phyloP scores from a whole-genome alignment of 1,284 basidiomycete species.

The Ceratobasidium sp. region DNA sequence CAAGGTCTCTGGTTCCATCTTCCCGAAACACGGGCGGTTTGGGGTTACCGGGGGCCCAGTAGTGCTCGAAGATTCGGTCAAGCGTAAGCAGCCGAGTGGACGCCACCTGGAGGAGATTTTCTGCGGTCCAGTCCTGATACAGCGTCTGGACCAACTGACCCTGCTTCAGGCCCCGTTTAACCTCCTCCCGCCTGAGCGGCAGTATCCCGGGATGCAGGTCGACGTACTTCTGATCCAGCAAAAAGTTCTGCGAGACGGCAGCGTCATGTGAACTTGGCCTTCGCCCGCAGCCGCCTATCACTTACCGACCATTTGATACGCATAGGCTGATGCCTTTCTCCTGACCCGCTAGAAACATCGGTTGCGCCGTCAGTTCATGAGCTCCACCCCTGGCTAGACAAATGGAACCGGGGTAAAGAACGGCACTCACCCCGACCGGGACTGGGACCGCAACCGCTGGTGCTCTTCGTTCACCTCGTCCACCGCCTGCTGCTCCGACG shows the following conservation, averaged over 20 bases:
- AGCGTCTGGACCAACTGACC: background rate
- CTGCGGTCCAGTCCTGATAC: background rate
- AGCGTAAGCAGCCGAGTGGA: background rate
- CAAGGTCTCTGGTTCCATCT: background rate
- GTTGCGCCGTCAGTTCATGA: too few relatives aligned
- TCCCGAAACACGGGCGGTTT: background rate
- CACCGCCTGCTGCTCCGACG: background rate
- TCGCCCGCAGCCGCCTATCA: too few relatives aligned
- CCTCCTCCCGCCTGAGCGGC: background rate
- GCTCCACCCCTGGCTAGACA: too few relatives aligned
- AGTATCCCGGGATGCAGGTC: background rate
- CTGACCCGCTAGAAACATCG: too few relatives aligned
- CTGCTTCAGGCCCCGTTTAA: background rate
- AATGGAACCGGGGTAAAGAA: too few relatives aligned
- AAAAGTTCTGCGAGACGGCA: background rate
- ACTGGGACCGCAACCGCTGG: too few relatives aligned
- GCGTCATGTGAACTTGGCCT: too few relatives aligned
- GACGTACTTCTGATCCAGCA: background rate
- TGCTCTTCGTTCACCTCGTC: slow-evolving; percentile 6
- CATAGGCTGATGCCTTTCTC: too few relatives aligned
- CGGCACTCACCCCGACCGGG: too few relatives aligned
- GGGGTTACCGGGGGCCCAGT: slow-evolving; percentile 24
- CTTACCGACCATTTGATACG: slow-evolving; percentile 13
- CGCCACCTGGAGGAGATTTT: background rate
- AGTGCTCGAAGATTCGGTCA: background rate